Percentiles rank a stretch among this genome's conserved stretches.
These are phyloP conservation scores for Euphrasia confusa DNA, from an alignment of 257 asterid genomes.

Conservation along the genomic window DNA sequence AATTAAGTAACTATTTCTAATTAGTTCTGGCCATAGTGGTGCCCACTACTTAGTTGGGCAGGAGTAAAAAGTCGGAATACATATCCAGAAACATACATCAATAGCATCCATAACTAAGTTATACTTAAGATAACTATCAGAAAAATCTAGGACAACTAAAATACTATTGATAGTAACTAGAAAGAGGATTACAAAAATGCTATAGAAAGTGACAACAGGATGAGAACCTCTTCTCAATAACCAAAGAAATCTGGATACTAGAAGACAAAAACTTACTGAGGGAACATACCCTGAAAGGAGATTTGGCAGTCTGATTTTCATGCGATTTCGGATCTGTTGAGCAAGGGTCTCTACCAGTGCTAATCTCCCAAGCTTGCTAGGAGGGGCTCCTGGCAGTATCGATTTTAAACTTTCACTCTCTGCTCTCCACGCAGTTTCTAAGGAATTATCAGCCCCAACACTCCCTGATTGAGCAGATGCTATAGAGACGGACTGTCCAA, in stretches of 20 bases:
- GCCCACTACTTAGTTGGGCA: too few relatives aligned
- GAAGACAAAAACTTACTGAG: slow-evolving; percentile 20
- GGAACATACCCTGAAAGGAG: slow-evolving; percentile 75
- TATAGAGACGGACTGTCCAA: slow-evolving; percentile 85
- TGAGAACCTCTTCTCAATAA: slow-evolving; percentile 14
- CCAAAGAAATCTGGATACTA: not conserved
- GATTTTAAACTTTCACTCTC: slow-evolving; percentile 88
- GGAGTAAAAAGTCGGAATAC: too few relatives aligned
- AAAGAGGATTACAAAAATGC: slow-evolving; percentile 7
- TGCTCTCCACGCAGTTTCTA: slow-evolving; percentile 93
- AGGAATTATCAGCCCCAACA: slow-evolving; percentile 68
- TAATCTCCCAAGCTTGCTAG: slow-evolving; percentile 89
- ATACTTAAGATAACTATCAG: too few relatives aligned
- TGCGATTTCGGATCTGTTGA: slow-evolving; percentile 82
- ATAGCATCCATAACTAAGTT: too few relatives aligned
- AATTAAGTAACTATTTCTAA: too few relatives aligned
- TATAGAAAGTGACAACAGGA: slow-evolving; percentile 1
- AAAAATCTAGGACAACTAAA: too few relatives aligned
- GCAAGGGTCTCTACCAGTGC: slow-evolving; percentile 94
- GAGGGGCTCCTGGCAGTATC: slow-evolving; percentile 77
- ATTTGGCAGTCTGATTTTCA: slow-evolving; percentile 90
- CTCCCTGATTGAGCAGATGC: slow-evolving; percentile 83
- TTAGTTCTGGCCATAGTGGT: too few relatives aligned
- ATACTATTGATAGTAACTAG: not conserved
- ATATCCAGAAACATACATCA: too few relatives aligned